Evolutionary conservation across 2,329 filamentous ascomycete species (phyloP).

Genomic region (Lecanicillium sp.): DNA sequence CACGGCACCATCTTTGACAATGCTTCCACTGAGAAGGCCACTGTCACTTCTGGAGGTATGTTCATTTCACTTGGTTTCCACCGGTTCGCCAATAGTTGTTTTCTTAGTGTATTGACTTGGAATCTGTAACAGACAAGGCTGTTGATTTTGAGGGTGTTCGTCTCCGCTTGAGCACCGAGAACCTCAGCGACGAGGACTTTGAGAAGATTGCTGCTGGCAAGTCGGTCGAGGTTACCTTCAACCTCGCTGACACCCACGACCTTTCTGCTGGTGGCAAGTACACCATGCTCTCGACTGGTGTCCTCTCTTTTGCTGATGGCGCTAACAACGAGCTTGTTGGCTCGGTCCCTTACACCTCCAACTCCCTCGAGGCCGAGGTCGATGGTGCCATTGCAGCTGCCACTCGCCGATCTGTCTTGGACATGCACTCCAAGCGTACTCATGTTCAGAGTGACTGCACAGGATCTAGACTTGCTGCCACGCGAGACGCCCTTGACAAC

Average conservation of each 20-base stretch:
- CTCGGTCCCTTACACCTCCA: conserved; percentile 48
- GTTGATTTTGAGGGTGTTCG: conserved; percentile 38
- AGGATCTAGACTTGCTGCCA: conserved; percentile 1
- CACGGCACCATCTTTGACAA: conserved; percentile 40
- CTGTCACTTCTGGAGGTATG: conserved; percentile 4
- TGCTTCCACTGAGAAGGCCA: conserved; percentile 29
- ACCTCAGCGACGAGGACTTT: conserved; percentile 40
- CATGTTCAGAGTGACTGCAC: conserved; percentile 35
- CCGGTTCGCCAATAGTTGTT: no score
- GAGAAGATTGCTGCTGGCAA: conserved; percentile 37
- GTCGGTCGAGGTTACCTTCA: conserved; percentile 43
- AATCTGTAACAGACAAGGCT: not conserved
- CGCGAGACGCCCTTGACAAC: conserved; percentile 25
- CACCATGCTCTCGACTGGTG: conserved; percentile 46
- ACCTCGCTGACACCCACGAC: conserved; percentile 48
- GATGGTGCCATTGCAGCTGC: conserved; percentile 42
- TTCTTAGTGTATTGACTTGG: no score
- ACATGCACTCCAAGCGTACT: conserved; percentile 32
- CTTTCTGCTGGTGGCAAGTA: conserved; percentile 43
- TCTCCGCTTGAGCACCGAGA: conserved; percentile 31
- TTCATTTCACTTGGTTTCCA: not conserved
- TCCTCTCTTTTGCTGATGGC: conserved; percentile 44
- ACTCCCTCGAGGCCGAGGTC: conserved; percentile 38
- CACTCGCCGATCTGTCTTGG: conserved; percentile 32
- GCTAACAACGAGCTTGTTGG: conserved; percentile 45